Base-by-base conservation (phyloP, 257 asterid species). In the Striga asiatica region DNA sequence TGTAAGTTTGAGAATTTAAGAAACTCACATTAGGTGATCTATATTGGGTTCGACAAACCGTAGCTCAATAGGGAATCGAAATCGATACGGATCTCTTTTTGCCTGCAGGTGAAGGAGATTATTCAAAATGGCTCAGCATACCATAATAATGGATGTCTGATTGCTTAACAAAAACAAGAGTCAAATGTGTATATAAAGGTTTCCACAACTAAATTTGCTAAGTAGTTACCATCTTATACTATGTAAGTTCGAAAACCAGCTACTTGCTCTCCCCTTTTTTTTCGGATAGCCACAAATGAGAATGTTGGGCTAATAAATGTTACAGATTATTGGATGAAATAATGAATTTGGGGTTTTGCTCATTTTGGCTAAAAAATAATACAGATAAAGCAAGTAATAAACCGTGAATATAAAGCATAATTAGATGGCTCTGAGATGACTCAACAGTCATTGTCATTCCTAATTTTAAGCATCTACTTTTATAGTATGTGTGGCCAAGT, bases 1-100 rank as follows among this genome's bases (percentile, higher is more conserved):
- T 31, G 54, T 23, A 53, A 49, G 54, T 31, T 23, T 23, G 4
- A 49, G 58, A 61, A 25, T 50, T 20, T 25, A 45, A 27, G 70
- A 56, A 17, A 67, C 93, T 48, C 77, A 91, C 98, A 87, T 71
- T 41, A 91, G 74, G 66, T 91, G 98, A 65, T 91, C 98, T 54
- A 91, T 84, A 66, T 91, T 91, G 25, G 98, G 98, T 52, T 84
- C 60, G 61, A 91, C 87, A 74, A 91, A 81, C 41, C 96, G 96
- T 73, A 91, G 66, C 87, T 91, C 98, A 65, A 91, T 69, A 50
- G 98, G 98, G 70, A 91, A 91, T 70, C 98, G 83, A 65, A 74
- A 91, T 68, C 96, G 80, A 68, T 80, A 82, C 56, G 98, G 96
- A 76, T 91, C 95, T 54, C 98, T 77, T 70, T 91, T 91, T 61